phyloP scores from a whole-genome alignment of 441 rosid genomes.

The Brassica hybrid region DNA sequence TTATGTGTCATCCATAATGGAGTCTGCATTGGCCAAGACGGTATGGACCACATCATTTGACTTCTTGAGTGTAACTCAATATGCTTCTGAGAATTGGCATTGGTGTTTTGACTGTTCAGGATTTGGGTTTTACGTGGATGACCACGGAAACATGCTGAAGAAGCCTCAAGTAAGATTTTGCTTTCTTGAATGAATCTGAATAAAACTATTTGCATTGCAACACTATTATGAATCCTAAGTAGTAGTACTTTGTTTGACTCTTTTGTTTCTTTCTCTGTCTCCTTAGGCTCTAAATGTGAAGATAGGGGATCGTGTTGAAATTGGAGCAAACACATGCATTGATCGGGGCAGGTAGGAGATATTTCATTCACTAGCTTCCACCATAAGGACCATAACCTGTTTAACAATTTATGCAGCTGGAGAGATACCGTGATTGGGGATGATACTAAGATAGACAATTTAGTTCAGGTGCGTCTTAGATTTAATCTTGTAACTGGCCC shows the following conservation, averaged over 20 bases:
- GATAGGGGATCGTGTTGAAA: conserved; percentile 76
- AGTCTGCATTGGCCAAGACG: conserved; percentile 88
- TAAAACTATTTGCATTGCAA: not conserved
- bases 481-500: not conserved
- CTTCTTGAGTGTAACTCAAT: conserved; percentile 19
- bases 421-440: conserved; percentile 78
- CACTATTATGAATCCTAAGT: too few relatives aligned
- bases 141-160: conserved; percentile 69
- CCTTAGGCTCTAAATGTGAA: conserved; percentile 57
- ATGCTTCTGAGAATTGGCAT: conserved; percentile 10
- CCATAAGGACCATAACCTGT: not conserved
- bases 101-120: conserved; percentile 46
- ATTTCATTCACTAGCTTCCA: conserved; percentile 7
- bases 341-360: conserved; percentile 70
- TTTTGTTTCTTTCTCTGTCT: not conserved
- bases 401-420: conserved; percentile 62
- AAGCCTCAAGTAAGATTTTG: conserved; percentile 66
- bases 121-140: conserved; percentile 78
- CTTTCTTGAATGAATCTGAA: not conserved
- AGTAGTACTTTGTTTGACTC: too few relatives aligned
- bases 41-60: conserved; percentile 45
- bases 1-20: conserved; percentile 59
- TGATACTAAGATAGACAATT: conserved; percentile 77
- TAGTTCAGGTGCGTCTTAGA: conserved; percentile 66
- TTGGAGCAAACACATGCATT: conserved; percentile 82